Evolutionary conservation across 1,284 basidiomycete species (phyloP), one percentile per base, ranked within the genome.

Genomic region (Phellinidium pouzarii): DNA sequence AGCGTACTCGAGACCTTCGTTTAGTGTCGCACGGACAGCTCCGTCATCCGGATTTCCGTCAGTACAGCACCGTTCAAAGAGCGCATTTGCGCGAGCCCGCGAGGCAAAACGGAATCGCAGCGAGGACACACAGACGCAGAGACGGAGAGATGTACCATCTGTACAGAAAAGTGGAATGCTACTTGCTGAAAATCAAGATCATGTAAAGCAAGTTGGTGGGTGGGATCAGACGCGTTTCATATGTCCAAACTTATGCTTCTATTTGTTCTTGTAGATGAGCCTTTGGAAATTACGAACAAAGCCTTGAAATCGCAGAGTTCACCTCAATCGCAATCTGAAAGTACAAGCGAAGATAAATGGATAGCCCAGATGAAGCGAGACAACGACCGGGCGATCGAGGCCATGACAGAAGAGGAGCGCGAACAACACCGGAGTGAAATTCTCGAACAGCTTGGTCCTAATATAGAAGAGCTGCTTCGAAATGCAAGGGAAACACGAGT

Each of bases 331-430:
- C 37, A 20, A 47, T n/a, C 19, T 25, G 19, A 22, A 12, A 19
- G 23, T 38, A 9, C 36, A 7, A 20, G 34, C 4, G 55, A 53
- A 43, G 61, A 65, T 48, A 23, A 50, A 38, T 56, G 55, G 55
- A 49, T 47, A 34, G 26, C 8, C 20, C 51, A 53, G 25, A 56
- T 56, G 55, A 34, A 34, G 14, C 34, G 26, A 25, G 51, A 53
- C 31, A 56, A 56, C 36, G 47, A 44, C 9, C 50, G 52, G 19
- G 22, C 36, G 17, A 37, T 78, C 2, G 61, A 63, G 26, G 55
- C 55, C 6, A 78, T 78, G 75, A 58, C 63, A 19, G 58, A 63
- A 2, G 63, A 64, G 14, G 69, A 77, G 55, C 61, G 71, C n/a
- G 62, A 66, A 22, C 61, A 65, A 22, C 74, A 76, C 56, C 60